Conservation (phyloP, 2,329 filamentous ascomycete genomes). For the Talaromyces sp. region DNA sequence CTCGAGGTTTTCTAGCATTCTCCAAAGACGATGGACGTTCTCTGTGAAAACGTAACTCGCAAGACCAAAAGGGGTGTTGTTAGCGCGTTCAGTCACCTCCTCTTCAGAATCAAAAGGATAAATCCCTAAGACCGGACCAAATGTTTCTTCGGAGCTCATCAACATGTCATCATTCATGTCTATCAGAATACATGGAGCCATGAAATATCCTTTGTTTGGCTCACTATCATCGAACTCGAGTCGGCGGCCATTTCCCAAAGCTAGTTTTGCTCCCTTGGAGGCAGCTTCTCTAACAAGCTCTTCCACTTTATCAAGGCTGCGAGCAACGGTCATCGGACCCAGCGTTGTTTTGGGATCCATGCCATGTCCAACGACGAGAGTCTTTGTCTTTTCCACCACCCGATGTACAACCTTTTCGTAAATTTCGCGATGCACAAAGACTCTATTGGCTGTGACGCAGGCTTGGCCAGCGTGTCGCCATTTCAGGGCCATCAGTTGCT, state of each 20-base stretch:
- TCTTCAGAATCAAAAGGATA: conserved; percentile 51
- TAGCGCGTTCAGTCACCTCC: conserved; percentile 41
- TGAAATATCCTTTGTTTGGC: conserved; percentile 52
- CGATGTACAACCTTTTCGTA: conserved; percentile 41
- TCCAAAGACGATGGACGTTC: conserved; percentile 39
- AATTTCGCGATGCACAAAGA: conserved; percentile 56
- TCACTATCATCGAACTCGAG: conserved; percentile 32
- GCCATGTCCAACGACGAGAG: conserved; percentile 34
- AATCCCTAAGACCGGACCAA: conserved; percentile 58
- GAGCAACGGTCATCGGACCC: conserved; percentile 58
- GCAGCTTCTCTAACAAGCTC: conserved; percentile 53
- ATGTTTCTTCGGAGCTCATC: conserved; percentile 54
- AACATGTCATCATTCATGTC: conserved; percentile 50
- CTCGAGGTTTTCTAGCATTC: conserved; percentile 39
- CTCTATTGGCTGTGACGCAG: conserved; percentile 50
- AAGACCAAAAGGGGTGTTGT: conserved; percentile 40
- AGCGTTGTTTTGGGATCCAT: conserved; percentile 31
- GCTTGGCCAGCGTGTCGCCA: conserved; percentile 49
- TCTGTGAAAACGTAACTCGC: conserved; percentile 45
- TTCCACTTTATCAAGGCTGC: conserved; percentile 57
- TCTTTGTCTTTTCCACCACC: conserved; percentile 21
- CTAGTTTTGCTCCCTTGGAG: conserved; percentile 48
- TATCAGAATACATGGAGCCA: conserved; percentile 52
- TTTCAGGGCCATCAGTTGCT: conserved; percentile 37
- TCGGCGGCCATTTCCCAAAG: conserved; percentile 41